Conservation (phyloP, 169 alveolate species). For the Plasmodium yoelii region DNA sequence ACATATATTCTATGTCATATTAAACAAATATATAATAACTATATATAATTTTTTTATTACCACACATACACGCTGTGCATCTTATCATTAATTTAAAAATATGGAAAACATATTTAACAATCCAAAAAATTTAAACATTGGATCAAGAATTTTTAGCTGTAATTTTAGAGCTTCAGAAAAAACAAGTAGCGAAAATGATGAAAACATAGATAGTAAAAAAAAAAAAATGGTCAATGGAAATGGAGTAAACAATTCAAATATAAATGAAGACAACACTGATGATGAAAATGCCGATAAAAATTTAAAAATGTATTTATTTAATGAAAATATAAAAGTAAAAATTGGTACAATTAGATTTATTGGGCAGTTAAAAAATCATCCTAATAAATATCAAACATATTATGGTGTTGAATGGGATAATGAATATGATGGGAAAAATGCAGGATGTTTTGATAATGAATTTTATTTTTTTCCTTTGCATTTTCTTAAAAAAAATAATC, state of each 20-base stretch:
- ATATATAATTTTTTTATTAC: too few species aligned
- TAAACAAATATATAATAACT: too few species aligned
- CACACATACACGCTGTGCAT: neutral
- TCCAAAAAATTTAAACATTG: constrained; percentile 23
- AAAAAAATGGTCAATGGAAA: neutral
- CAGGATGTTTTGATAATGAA: constrained; percentile 27
- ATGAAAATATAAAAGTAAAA: constrained; percentile 47
- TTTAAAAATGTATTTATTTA: constrained; percentile 43
- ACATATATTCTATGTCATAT: too few species aligned
- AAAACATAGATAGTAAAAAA: neutral
- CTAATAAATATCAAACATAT: constrained; percentile 8
- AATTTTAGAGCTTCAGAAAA: constrained; percentile 9
- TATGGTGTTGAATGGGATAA: constrained; percentile 74
- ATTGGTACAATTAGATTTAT: constrained; percentile 68
- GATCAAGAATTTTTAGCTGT: constrained; percentile 54
- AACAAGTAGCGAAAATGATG: neutral
- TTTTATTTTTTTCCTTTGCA: constrained; percentile 36
- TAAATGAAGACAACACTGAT: neutral
- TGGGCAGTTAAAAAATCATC: constrained; percentile 64
- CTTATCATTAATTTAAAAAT: constrained; percentile 1
- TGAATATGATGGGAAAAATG: constrained; percentile 28
- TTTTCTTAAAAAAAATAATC: constrained; percentile 18
- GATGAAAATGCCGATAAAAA: constrained; percentile 40
- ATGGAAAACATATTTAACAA: constrained; percentile 66
- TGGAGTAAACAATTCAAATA: neutral